Percentiles rank a stretch among this genome's conserved stretches.
phyloP scores from a whole-genome alignment of 2,329 filamentous ascomycete species.

The Scopulariopsis brevicaulis region DNA sequence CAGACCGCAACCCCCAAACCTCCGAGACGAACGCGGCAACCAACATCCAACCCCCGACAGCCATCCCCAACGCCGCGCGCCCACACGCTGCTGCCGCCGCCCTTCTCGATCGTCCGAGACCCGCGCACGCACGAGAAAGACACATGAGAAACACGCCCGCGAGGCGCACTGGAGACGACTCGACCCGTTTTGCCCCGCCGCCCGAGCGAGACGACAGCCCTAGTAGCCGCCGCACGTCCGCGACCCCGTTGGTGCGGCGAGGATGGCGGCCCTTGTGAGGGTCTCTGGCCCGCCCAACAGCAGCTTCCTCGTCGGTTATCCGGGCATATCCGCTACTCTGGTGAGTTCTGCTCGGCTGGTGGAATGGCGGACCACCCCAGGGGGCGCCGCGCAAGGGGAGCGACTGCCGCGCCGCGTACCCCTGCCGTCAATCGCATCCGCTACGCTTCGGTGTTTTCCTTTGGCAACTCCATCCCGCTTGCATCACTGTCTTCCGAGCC shows the following conservation, averaged over 20 bases:
- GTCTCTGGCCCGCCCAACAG: conserved; percentile 96
- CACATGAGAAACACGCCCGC: background rate
- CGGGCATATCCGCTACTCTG: conserved; percentile 92
- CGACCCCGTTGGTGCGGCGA: conserved; percentile 3
- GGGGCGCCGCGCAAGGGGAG: background rate
- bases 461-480: background rate
- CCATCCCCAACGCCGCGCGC: background rate
- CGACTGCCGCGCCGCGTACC: background rate
- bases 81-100: background rate
- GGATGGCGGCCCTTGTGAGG: conserved; percentile 74
- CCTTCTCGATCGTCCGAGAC: background rate
- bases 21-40: background rate
- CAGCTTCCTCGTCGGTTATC: conserved; percentile 93
- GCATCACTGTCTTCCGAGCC: background rate
- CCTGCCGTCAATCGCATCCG: background rate
- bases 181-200: conserved; percentile 1
- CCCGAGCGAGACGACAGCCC: background rate
- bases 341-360: conserved; percentile 42
- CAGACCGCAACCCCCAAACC: background rate
- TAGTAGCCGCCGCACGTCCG: background rate
- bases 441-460: background rate
- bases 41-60: background rate
- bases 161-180: background rate
- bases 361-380: background rate
- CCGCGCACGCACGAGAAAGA: background rate